Evolutionary conservation across 768 basidiomycete species (phyloP), one percentile per base, ranked within the genome.

Genomic region (Xerocomellus dryophilus): DNA sequence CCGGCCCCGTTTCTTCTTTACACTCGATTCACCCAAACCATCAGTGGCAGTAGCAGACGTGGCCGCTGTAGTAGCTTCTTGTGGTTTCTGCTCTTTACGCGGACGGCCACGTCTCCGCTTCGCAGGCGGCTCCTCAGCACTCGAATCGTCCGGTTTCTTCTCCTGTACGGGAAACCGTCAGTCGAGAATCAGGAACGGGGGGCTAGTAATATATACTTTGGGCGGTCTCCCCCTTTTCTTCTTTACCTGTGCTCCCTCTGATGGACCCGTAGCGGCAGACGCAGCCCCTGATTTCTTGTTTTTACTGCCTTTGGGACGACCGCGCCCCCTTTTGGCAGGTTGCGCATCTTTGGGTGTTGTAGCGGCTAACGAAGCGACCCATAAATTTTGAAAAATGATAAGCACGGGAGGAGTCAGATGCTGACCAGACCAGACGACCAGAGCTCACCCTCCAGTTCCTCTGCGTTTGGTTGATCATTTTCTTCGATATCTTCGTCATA

Each of bases 271-370:
- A 17, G 72, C 58, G 15, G 70, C 36, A 51, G 71, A 61, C 36
- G 71, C 59, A 55, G 66, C 73, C 67, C 68, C 65, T 60, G 67
- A 70, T 65, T 79, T 81, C 76, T 82, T 83, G 73, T 83, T 83
- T 76, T 90, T 94, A 72, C 88, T 90, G 63, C 93, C 93, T 71
- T 86, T 91, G 56, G 93, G 93, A 60, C 93, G 84, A 50, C 93
- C 93, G 43, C 93, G 81, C 65, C 89, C 84, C 64, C 93, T 85
- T 76, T 92, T 94, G 57, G 67, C 62, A 39, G 81, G 48, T 51
- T 65, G 67, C 20, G 72, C 62, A 54, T 71, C 64, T 61, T 49
- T 67, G 57, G 74, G 68, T 52, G 76, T 71, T 54, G 77, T 66
- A 57, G 74, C 69, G 66, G 74, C 76, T 74, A 65, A 54, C 54